These are phyloP conservation scores for Aureobasidium sp. DNA, from an alignment of 2,329 filamentous ascomycete species.

Conservation along the genomic window DNA sequence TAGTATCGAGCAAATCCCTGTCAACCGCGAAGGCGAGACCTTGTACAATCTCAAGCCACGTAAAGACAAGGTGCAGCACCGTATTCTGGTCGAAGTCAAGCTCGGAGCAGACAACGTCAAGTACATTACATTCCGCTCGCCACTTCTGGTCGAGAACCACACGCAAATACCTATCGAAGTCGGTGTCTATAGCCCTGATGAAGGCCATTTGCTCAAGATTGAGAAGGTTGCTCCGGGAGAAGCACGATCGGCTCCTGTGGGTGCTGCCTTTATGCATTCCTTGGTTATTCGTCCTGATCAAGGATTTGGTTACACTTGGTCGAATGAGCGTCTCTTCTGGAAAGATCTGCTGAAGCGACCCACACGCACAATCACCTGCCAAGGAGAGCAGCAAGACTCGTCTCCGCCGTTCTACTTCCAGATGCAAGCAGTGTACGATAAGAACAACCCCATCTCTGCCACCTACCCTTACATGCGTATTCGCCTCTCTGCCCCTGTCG, in stretches of 20 bases:
- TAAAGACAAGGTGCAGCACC: slow-evolving; percentile 76
- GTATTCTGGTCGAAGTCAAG: slow-evolving; percentile 83
- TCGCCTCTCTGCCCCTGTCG: slow-evolving; percentile 83
- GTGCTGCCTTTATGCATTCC: slow-evolving; percentile 83
- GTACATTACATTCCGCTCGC: slow-evolving; percentile 91
- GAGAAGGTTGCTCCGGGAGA: slow-evolving; percentile 95
- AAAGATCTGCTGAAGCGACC: slow-evolving; percentile 79
- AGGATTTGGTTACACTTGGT: slow-evolving; percentile 96
- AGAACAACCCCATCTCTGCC: slow-evolving; percentile 70
- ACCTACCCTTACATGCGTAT: slow-evolving; percentile 93
- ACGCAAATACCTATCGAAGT: slow-evolving; percentile 94
- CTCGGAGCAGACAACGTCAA: slow-evolving; percentile 95
- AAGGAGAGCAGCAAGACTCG: slow-evolving; percentile 72
- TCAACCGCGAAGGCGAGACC: slow-evolving; percentile 91
- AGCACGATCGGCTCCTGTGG: slow-evolving; percentile 81
- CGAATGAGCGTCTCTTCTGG: slow-evolving; percentile 84
- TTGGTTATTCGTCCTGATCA: slow-evolving; percentile 85
- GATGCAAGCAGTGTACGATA: slow-evolving; percentile 78
- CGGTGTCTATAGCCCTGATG: slow-evolving; percentile 78
- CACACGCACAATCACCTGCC: slow-evolving; percentile 80
- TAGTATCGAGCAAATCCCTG: slow-evolving; percentile 74
- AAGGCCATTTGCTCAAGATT: slow-evolving; percentile 89
- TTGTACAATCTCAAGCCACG: slow-evolving; percentile 84
- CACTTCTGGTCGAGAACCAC: slow-evolving; percentile 86
- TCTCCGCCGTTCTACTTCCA: slow-evolving; percentile 91